Evolutionary conservation across 371 early-diverging fungal genomes (phyloP).

Genomic region (Nematocida sp.): DNA sequence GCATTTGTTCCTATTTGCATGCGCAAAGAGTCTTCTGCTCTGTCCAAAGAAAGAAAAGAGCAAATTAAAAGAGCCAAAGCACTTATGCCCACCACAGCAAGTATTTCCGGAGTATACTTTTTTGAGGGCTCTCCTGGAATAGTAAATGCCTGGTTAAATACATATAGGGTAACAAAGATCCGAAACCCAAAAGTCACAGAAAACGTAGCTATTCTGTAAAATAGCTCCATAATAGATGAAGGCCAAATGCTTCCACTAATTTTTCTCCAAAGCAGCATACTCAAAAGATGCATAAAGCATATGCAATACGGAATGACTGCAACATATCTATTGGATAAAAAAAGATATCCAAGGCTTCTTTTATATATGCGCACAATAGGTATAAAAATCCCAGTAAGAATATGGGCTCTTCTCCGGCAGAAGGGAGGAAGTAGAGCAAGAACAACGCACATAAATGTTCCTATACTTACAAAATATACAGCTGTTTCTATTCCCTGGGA

Average conservation of each 20-base stretch:
- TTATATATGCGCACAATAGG: constrained; percentile 1
- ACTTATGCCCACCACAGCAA: neutral
- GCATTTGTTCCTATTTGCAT: neutral
- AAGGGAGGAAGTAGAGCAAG: constrained; percentile 45
- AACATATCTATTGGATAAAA: neutral
- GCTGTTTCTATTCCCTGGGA: neutral
- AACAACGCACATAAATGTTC: constrained; percentile 20
- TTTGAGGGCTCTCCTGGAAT: neutral
- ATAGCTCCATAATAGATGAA: neutral
- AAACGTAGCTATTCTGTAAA: constrained; percentile 12
- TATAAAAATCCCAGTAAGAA: constrained; percentile 20
- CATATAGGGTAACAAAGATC: neutral
- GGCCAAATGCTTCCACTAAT: neutral
- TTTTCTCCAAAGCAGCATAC: neutral
- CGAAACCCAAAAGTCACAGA: neutral
- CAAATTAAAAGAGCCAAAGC: neutral
- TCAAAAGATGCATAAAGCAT: neutral
- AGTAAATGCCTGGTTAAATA: neutral
- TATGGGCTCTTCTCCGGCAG: constrained; percentile 46
- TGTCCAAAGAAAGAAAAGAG: neutral
- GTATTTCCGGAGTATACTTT: neutral
- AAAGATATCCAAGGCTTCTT: neutral
- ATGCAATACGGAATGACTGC: neutral
- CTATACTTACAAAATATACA: neutral
- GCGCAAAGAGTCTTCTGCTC: no score